phyloP scores from a whole-genome alignment of 768 basidiomycete genomes.

The Suillus fuscotomentosus region DNA sequence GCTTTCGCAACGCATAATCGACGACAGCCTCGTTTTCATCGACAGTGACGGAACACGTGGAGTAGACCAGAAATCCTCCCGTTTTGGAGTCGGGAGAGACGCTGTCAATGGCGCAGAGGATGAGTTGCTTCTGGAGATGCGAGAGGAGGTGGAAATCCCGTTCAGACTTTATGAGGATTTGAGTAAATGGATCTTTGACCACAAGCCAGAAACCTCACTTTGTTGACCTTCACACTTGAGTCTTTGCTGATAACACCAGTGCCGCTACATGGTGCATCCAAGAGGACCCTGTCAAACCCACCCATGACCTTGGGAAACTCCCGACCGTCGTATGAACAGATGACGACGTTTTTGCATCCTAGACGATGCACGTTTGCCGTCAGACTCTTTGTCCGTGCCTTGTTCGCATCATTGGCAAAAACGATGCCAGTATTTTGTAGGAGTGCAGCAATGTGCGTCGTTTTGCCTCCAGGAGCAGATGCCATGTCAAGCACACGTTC shows the following conservation, averaged over 20 bases:
- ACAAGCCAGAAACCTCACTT: conserved; percentile 51
- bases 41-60: conserved; percentile 96
- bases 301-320: conserved; percentile 99
- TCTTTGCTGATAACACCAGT: conserved; percentile 99
- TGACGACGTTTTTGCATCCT: conserved; percentile 96
- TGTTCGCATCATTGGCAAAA: conserved; percentile 96
- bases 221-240: conserved; percentile 95
- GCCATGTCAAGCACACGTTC: conserved; percentile 98
- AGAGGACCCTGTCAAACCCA: conserved; percentile 94
- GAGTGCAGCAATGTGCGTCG: conserved; percentile 95
- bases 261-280: conserved; percentile 97
- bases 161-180: conserved; percentile 58
- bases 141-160: conserved; percentile 96
- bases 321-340: conserved; percentile 95
- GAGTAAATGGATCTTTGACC: conserved; percentile 4
- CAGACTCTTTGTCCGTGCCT: conserved; percentile 91
- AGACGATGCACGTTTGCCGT: conserved; percentile 96
- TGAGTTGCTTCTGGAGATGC: conserved; percentile 96
- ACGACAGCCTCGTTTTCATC: conserved; percentile 99
- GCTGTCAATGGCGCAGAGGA: conserved; percentile 97
- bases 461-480: conserved; percentile 96
- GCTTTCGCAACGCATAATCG: conserved; percentile 93
- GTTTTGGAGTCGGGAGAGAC: conserved; percentile 86
- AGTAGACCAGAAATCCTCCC: conserved; percentile 95
- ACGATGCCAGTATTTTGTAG: conserved; percentile 97